Evolutionary conservation across 768 basidiomycete genomes (phyloP).

Genomic region (Auriscalpium orientale): DNA sequence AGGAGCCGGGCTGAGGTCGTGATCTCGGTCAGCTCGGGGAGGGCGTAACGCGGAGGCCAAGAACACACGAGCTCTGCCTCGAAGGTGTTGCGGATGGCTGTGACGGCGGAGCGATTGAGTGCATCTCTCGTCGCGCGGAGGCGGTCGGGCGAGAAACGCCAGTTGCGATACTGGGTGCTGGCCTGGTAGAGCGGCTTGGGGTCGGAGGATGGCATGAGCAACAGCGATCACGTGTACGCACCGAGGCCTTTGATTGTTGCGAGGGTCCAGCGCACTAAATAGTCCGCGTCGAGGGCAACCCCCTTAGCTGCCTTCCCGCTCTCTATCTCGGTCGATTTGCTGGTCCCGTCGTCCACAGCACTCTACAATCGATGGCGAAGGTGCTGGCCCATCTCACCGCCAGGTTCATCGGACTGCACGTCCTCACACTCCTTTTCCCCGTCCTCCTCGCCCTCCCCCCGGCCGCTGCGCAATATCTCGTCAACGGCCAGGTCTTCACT

Average conservation of each 20-base stretch:
- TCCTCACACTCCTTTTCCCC: neutral
- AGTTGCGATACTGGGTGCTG: conserved; percentile 78
- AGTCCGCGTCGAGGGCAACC: neutral
- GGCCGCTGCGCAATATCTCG: conserved; percentile 17
- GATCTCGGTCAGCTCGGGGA: neutral
- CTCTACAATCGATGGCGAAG: neutral
- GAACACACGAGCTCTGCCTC: conserved; percentile 67
- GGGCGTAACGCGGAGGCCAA: neutral
- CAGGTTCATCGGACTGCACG: neutral
- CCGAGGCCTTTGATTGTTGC: neutral
- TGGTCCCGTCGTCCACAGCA: neutral
- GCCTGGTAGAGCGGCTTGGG: conserved; percentile 56
- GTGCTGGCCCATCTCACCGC: neutral
- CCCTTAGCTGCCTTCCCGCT: neutral
- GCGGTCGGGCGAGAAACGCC: conserved; percentile 75
- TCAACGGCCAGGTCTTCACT: conserved; percentile 24
- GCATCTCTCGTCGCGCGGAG: conserved; percentile 52
- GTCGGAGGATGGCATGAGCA: conserved; percentile 13
- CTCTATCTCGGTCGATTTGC: neutral
- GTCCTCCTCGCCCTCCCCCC: neutral
- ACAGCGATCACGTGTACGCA: neutral
- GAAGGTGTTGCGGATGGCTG: conserved; percentile 68
- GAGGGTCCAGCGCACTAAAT: neutral
- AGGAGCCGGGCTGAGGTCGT: conserved; percentile 57
- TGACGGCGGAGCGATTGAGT: conserved; percentile 71